Percentiles rank a stretch among this genome's conserved stretches.
These are phyloP conservation scores for Kodamaea restingae DNA, from an alignment of 805 yeast genomes.

Conservation along the genomic window DNA sequence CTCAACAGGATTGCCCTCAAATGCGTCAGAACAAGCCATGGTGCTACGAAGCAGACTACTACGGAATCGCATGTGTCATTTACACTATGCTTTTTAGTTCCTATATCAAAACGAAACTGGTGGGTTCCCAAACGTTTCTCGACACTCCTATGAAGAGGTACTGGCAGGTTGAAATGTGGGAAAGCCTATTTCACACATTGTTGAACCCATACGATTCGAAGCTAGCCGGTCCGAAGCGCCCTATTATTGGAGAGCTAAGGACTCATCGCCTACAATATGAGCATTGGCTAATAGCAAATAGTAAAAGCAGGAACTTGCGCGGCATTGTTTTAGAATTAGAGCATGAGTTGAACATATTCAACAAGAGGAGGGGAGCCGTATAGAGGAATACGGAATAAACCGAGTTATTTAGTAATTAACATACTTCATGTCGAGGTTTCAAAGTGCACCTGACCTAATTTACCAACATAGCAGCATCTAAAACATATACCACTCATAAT, in stretches of 20 bases:
- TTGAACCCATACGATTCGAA: constrained; percentile 49
- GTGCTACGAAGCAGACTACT: constrained; percentile 80
- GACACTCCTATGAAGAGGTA: constrained; percentile 56
- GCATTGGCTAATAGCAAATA: constrained; percentile 31
- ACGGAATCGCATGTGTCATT: constrained; percentile 71
- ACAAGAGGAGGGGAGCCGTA: background rate
- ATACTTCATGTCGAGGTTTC: too few relatives aligned
- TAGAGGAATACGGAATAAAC: too few relatives aligned
- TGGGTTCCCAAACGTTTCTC: constrained; percentile 25
- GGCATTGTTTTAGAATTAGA: constrained; percentile 35
- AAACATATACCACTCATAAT: too few relatives aligned
- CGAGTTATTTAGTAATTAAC: too few relatives aligned
- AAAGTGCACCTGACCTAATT: too few relatives aligned
- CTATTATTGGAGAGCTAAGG: constrained; percentile 37
- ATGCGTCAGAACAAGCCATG: constrained; percentile 59
- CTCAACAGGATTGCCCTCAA: constrained; percentile 69
- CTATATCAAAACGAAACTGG: constrained; percentile 42
- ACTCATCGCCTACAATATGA: constrained; percentile 38
- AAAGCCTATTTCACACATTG: constrained; percentile 54
- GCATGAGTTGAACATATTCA: constrained; percentile 13
- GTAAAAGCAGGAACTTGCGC: constrained; percentile 21
- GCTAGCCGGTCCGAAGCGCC: constrained; percentile 24
- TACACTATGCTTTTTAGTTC: constrained; percentile 73
- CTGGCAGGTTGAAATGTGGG: constrained; percentile 76
- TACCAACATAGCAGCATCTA: too few relatives aligned